Percentiles rank a stretch among this genome's conserved stretches.
phyloP scores from a whole-genome alignment of 352 stramenopile species.

The Phytophthora quininea region DNA sequence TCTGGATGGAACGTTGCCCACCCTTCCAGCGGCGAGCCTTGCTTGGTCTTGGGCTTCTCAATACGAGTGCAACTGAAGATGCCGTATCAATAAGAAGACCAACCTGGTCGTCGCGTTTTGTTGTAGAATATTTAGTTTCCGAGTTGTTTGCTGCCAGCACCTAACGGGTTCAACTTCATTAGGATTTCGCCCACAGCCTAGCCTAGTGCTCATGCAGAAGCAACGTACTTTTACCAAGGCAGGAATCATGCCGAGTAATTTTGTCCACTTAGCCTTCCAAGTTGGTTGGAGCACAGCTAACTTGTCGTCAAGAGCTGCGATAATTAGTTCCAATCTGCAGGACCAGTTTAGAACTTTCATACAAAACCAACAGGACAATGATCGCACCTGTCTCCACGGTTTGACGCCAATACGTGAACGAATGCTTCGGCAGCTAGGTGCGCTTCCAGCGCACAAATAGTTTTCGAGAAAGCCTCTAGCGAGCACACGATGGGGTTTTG shows the following conservation, averaged over 20 bases:
- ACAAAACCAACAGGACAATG: constrained; percentile 1
- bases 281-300: constrained; percentile 7
- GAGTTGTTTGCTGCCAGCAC: constrained; percentile 14
- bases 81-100: constrained; percentile 5
- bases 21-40: constrained; percentile 17
- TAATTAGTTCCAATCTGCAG: constrained; percentile 29
- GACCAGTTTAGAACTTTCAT: neutral
- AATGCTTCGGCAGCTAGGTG: constrained; percentile 6
- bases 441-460: constrained; percentile 18
- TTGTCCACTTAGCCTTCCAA: constrained; percentile 22
- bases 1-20: constrained; percentile 62
- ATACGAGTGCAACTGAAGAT: neutral
- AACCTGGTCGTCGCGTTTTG: neutral
- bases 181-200: no score
- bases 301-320: constrained; percentile 27
- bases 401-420: constrained; percentile 15
- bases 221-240: constrained; percentile 3
- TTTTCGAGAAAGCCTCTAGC: constrained; percentile 9
- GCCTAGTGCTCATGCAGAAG: no score
- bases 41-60: constrained; percentile 10
- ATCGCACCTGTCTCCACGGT: constrained; percentile 26
- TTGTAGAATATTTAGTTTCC: neutral
- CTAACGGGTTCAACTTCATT: neutral
- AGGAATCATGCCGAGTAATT: constrained; percentile 19
- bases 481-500: constrained; percentile 7